phyloP scores from a whole-genome alignment of 2,329 filamentous ascomycete genomes.

The Ceratocystis diversiconidia region DNA sequence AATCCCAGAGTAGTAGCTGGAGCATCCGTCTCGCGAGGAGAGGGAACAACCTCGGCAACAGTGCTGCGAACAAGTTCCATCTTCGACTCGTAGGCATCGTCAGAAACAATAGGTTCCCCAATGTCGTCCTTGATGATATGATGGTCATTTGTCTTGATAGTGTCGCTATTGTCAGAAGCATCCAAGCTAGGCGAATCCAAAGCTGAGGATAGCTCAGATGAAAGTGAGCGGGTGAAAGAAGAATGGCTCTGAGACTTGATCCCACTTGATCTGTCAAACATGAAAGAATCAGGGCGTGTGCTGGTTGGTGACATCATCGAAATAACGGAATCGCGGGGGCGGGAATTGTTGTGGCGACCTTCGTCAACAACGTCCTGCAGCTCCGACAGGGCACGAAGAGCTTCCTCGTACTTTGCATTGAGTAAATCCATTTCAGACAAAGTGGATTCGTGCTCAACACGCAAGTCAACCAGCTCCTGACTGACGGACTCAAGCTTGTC shows the following conservation, averaged over 20 bases:
- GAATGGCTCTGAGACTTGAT: slow-evolving; percentile 53
- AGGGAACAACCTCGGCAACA: slow-evolving; percentile 14
- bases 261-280: slow-evolving; percentile 63
- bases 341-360: slow-evolving; percentile 46
- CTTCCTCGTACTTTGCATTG: slow-evolving; percentile 80
- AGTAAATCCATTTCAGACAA: slow-evolving; percentile 69
- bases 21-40: slow-evolving; percentile 1
- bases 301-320: slow-evolving; percentile 37
- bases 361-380: slow-evolving; percentile 78
- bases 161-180: slow-evolving; percentile 28
- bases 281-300: slow-evolving; percentile 63
- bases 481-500: slow-evolving; percentile 87
- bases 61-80: slow-evolving; percentile 14
- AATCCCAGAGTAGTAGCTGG: background rate
- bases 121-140: slow-evolving; percentile 9
- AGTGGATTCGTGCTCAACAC: slow-evolving; percentile 77
- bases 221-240: slow-evolving; percentile 72
- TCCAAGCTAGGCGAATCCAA: slow-evolving; percentile 59
- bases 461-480: slow-evolving; percentile 80
- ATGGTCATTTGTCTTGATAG: slow-evolving; percentile 29
- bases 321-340: slow-evolving; percentile 40
- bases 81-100: background rate
- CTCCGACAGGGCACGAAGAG: slow-evolving; percentile 65
- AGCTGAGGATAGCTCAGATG: slow-evolving; percentile 82
- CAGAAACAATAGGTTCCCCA: background rate